Evolutionary conservation across 1,139 yeast species (phyloP).

Genomic region (Yamadazyma sp.): DNA sequence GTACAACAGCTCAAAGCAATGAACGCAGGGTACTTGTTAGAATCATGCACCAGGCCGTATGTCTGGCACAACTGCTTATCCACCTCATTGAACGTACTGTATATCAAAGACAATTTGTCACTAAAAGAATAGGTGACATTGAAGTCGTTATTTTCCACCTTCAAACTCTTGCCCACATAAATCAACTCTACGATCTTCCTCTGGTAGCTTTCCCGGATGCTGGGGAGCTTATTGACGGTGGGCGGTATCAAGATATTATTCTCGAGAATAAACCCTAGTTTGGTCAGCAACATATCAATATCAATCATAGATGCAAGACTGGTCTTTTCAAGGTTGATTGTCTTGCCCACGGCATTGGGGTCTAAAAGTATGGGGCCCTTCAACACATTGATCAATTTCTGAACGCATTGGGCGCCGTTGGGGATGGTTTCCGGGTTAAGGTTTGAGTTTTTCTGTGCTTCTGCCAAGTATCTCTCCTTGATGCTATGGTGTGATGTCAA

Average conservation of each 20-base stretch:
- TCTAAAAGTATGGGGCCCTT: constrained; percentile 57
- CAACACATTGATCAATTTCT: constrained; percentile 57
- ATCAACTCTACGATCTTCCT: constrained; percentile 51
- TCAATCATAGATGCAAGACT: constrained; percentile 56
- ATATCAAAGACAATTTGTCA: constrained; percentile 36
- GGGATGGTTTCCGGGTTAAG: constrained; percentile 42
- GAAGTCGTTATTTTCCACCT: constrained; percentile 25
- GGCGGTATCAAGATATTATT: constrained; percentile 61
- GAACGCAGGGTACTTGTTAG: constrained; percentile 29
- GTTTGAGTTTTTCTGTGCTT: constrained; percentile 27
- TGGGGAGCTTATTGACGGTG: constrained; percentile 29
- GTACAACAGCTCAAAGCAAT: constrained; percentile 59
- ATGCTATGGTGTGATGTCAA: constrained; percentile 28
- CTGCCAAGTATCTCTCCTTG: constrained; percentile 27
- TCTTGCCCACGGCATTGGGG: constrained; percentile 45
- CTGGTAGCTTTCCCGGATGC: constrained; percentile 44
- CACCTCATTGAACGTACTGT: constrained; percentile 37
- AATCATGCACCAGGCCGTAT: constrained; percentile 25
- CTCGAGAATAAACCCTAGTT: constrained; percentile 44
- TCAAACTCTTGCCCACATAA: constrained; percentile 32
- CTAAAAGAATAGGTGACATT: constrained; percentile 40
- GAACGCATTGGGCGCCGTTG: constrained; percentile 52
- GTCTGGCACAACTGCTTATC: constrained; percentile 39
- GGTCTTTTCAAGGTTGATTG: constrained; percentile 51
- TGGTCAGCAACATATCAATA: constrained; percentile 48